Conservation (phyloP, 1,284 basidiomycete species). For the Ganoderma boninense region DNA sequence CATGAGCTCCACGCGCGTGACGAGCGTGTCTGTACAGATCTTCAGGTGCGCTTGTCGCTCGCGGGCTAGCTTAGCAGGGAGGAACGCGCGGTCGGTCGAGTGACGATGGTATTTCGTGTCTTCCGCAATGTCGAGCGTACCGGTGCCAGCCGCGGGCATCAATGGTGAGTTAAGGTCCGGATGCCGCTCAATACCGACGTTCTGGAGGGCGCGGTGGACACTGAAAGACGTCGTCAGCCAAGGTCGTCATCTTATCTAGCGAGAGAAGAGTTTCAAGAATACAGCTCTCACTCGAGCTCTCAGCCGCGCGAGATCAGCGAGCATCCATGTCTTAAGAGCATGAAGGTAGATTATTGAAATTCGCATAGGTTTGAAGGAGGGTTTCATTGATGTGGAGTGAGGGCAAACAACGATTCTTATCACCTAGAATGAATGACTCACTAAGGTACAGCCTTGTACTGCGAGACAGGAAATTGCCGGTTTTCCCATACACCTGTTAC, state of each 20-base stretch:
- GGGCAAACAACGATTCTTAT: not conserved
- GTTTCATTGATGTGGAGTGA: too few relatives aligned
- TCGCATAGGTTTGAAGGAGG: too few relatives aligned
- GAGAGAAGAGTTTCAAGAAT: too few relatives aligned
- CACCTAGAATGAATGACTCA: not conserved
- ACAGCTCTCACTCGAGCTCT: too few relatives aligned
- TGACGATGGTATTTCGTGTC: constrained; percentile 35
- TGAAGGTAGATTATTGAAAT: too few relatives aligned
- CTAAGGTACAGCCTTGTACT: constrained; percentile 12
- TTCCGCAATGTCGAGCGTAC: constrained; percentile 36
- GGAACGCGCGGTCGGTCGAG: constrained; percentile 40
- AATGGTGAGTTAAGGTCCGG: constrained; percentile 40
- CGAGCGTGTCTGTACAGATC: constrained; percentile 41
- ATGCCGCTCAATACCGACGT: constrained; percentile 35
- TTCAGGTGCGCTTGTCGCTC: constrained; percentile 34
- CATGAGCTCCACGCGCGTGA: constrained; percentile 27
- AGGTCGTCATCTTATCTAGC: too few relatives aligned
- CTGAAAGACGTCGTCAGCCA: constrained; percentile 9
- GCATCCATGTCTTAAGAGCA: too few relatives aligned
- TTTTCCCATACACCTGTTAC: constrained; percentile 22
- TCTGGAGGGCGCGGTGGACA: constrained; percentile 21
- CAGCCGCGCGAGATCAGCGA: too few relatives aligned
- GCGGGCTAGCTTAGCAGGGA: constrained; percentile 34
- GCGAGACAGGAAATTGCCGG: constrained; percentile 15
- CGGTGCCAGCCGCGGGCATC: constrained; percentile 35